Conservation (phyloP, 345 rosid species). For the Litchi chinensis region DNA sequence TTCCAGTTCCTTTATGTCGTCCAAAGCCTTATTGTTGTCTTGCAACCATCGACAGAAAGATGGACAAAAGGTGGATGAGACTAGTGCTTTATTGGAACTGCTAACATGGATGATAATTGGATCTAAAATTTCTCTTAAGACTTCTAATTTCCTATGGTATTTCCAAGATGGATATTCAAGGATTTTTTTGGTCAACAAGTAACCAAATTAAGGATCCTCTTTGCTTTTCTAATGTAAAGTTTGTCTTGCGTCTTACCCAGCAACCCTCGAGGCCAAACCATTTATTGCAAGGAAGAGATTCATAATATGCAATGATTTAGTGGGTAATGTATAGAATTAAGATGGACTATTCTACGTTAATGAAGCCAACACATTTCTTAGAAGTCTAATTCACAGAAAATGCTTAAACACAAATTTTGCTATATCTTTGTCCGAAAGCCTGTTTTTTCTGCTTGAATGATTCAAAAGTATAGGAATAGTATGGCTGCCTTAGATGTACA, state of each 20-base stretch:
- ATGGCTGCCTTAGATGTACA: not conserved
- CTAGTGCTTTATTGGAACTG: not conserved
- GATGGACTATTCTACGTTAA: too few relatives aligned
- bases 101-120: too few relatives aligned
- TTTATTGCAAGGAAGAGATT: not conserved
- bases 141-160: not conserved
- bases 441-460: not conserved
- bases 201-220: not conserved
- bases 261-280: not conserved
- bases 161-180: not conserved
- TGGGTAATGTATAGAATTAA: not conserved
- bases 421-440: too few relatives aligned
- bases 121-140: too few relatives aligned
- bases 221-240: not conserved
- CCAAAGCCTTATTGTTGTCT: not conserved
- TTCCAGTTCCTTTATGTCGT: not conserved
- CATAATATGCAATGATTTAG: not conserved
- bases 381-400: too few relatives aligned
- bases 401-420: too few relatives aligned
- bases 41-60: not conserved
- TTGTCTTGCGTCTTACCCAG: not conserved
- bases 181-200: not conserved
- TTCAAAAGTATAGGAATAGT: too few relatives aligned
- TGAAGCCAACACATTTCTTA: too few relatives aligned
- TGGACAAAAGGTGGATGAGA: not conserved